phyloP scores from a whole-genome alignment of 202 grass and related monocot genomes.

The Zizania palustris region DNA sequence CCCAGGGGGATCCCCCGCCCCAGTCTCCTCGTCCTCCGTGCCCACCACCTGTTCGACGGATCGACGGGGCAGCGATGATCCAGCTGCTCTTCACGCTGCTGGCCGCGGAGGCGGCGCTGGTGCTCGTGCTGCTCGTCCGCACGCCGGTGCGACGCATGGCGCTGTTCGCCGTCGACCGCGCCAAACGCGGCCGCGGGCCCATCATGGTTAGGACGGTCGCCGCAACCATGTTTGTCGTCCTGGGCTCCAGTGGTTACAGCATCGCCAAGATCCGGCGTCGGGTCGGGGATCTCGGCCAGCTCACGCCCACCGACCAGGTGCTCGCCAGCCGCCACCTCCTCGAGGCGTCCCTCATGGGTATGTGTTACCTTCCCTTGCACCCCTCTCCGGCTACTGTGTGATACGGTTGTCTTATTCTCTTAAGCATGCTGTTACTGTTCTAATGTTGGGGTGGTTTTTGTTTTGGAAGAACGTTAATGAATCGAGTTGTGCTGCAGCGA shows the following conservation, averaged over 20 bases:
- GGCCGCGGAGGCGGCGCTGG: slow-evolving; percentile 59
- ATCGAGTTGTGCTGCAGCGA: background rate
- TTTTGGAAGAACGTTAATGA: background rate
- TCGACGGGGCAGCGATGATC: slow-evolving; percentile 48
- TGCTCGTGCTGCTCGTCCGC: slow-evolving; percentile 64
- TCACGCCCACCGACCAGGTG: slow-evolving; percentile 82
- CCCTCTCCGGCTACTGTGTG: background rate
- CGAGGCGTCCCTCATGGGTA: slow-evolving; percentile 83
- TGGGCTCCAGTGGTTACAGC: slow-evolving; percentile 57
- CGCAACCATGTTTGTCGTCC: slow-evolving; percentile 55
- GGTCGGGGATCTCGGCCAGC: slow-evolving; percentile 50
- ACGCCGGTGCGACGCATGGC: slow-evolving; percentile 51
- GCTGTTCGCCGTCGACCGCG: slow-evolving; percentile 52
- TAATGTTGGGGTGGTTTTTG: background rate
- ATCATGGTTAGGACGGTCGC: slow-evolving; percentile 66
- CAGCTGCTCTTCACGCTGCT: slow-evolving; percentile 71
- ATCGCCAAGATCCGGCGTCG: slow-evolving; percentile 62
- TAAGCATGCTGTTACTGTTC: background rate
- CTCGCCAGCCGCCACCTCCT: slow-evolving; percentile 71
- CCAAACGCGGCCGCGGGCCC: slow-evolving; percentile 68
- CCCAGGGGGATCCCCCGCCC: no score
- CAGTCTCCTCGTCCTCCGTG: background rate
- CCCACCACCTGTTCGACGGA: slow-evolving; percentile 34
- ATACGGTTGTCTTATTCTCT: no score
- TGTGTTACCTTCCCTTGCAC: background rate